Evolutionary conservation across 169 alveolate genomes (phyloP), one percentile per base, ranked within the genome.

Genomic region (Blepharisma undulans): DNA sequence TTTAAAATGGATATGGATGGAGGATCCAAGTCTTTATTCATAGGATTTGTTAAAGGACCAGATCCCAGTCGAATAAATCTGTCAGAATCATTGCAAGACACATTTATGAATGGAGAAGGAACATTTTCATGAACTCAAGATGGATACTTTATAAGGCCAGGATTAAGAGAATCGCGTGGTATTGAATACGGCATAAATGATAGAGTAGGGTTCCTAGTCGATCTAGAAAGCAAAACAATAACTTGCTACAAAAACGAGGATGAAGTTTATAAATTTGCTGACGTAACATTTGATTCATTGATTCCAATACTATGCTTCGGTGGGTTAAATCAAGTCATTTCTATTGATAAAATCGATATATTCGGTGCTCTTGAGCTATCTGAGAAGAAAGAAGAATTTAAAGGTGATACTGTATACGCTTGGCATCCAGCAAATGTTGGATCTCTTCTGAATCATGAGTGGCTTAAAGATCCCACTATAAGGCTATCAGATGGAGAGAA

Each of bases 241-340:
- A 27, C 91, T 19, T 86, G 19, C 66, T 25, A 66, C 16, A 86
- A 86, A 25, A 48, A 86, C 32, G 80, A 60, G 21, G 25, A 66
- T 12, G 84, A 61, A 71, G 22, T 86, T 29, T 71, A 86, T 27
- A 86, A 61, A 36, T 86, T 86, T 66, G 12, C 80, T n/a, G 66
- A 30, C 8, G 14, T 86, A 14, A n/a, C n/a, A n/a, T 19, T 25
- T 3, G 36, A 72, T 14, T n/a, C 29, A 0, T 84, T 86, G 19
- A 60, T 18, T 10, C 91, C 91, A n/a, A 27, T 19, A 6, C 25
- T 86, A 7, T 86, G 91, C 66, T 86, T 86, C n/a, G 91, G 91
- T 22, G 91, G 91, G 12, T 27, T 27, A 7, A 71, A 71, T 29
- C 91, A 86, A 71, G n/a, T n/a, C n/a, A n/a, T n/a, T n/a, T n/a